Conservation (phyloP, 129 eudicot species). For the Saposhnikovia divaricata region DNA sequence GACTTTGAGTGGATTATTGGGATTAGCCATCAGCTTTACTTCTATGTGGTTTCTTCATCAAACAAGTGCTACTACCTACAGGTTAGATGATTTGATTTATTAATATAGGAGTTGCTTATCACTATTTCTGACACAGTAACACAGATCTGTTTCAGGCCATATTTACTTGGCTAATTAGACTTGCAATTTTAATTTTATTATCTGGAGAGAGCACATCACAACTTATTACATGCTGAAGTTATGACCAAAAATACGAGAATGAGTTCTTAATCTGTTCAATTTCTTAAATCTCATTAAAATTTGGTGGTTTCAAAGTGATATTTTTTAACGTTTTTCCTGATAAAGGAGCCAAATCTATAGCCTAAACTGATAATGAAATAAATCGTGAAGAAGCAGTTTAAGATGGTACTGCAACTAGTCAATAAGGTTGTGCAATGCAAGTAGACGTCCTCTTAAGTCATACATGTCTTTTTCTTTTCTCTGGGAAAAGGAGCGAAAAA, state of each 20-base stretch:
- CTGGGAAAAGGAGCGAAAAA: no score
- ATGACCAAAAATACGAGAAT: background rate
- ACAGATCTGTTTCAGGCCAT: background rate
- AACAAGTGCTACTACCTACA: conserved; percentile 96
- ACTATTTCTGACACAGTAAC: background rate
- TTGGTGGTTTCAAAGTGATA: background rate
- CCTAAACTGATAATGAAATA: no score
- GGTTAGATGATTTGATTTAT: conserved; percentile 34
- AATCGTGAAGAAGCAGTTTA: no score
- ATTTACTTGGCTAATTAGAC: background rate
- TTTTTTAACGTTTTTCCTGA: no score
- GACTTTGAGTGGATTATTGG: conserved; percentile 89
- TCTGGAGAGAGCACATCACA: background rate
- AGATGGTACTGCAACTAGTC: no score
- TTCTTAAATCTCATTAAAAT: background rate
- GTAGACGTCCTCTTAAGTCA: no score
- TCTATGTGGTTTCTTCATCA: conserved; percentile 99
- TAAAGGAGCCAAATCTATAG: no score
- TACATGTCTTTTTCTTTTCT: no score
- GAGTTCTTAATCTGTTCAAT: background rate
- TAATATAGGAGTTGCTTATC: background rate
- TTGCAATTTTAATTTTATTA: background rate
- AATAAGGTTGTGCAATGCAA: no score
- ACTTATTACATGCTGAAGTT: background rate
- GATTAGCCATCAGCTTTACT: conserved; percentile 94